Base-by-base conservation (phyloP, 2,329 filamentous ascomycete genomes). In the Sphaerulina musiva region DNA sequence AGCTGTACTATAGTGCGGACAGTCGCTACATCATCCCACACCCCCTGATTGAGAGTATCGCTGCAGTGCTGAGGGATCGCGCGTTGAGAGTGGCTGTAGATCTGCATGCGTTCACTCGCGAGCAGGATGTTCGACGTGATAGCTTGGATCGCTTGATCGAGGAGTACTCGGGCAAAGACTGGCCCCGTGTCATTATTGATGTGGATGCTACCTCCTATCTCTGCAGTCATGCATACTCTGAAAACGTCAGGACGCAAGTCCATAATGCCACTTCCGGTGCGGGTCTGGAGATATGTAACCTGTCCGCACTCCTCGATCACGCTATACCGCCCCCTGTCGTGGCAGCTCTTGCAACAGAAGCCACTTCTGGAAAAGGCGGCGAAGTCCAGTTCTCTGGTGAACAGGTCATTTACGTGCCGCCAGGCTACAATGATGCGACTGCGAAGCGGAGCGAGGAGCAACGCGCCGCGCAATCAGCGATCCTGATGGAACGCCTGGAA, bases 181-280 rank as follows among this genome's bases (percentile, higher is more conserved):
- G 59, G 59, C 58, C 58, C 9, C 55, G 58, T 3, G 58, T 58
- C 10, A 56, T 59, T 10, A 56, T 62, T 20, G 58, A 58, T 48
- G 55, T 62, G 3, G 59, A 58, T 20, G 46, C 54, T 4, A 56
- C 52, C 11, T 58, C 57, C 2, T 58, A 56, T 32, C 55, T 62
- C 11, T 59, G 58, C 54, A 58, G 58, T 36, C 53, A 58, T 34
- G 46, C 32, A 0, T 56, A 58, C 47, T 48, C 54, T 4, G 54
- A 60, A 6, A 41, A 42, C 4, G 48, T 62, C 46, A 58, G 57
- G 45, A 41, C 31, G 12, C 51, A 51, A 40, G 44, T 62, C 11
- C 36, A 42, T 26, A 46, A 58, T 32, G 55, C 50, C n/a, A 57
- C 58, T 9, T 51, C 43, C 7, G 44, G 44, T 20, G 44, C 54